Conservation (phyloP, 179 eudicot species). For the Vitellaria paradoxa region DNA sequence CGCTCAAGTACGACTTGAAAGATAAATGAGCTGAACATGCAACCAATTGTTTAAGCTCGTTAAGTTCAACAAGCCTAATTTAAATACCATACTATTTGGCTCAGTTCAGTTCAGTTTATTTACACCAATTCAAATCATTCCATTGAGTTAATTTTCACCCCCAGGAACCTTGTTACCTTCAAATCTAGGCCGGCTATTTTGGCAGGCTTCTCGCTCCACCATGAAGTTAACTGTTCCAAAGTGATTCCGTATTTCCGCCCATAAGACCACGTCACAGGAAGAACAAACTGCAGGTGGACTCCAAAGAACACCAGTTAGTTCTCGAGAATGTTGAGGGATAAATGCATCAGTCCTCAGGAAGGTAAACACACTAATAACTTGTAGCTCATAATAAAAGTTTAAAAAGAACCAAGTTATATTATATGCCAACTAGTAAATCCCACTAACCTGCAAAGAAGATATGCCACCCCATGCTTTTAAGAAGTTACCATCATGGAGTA, state of each 20-base stretch:
- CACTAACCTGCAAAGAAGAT: slow-evolving; percentile 90
- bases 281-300: slow-evolving; percentile 63
- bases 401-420: background rate
- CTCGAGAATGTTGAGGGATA: background rate
- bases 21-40: too few relatives aligned
- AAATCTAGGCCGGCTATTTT: slow-evolving; percentile 78
- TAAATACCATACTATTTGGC: too few relatives aligned
- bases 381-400: background rate
- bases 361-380: background rate
- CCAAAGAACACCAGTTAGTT: slow-evolving; percentile 10
- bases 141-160: too few relatives aligned
- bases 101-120: too few relatives aligned
- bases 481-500: slow-evolving; percentile 74
- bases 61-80: too few relatives aligned
- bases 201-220: slow-evolving; percentile 99
- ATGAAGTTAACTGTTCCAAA: slow-evolving; percentile 67
- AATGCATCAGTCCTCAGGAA: background rate
- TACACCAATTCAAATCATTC: too few relatives aligned
- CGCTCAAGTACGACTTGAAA: too few relatives aligned
- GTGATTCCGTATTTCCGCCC: slow-evolving; percentile 83
- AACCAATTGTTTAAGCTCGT: too few relatives aligned
- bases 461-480: slow-evolving; percentile 98
- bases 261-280: slow-evolving; percentile 91
- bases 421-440: background rate
- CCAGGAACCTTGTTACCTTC: slow-evolving; percentile 41